Evolutionary conservation across 805 yeast genomes (phyloP), one percentile per base, ranked within the genome.

Genomic region (Pichia membranifaciens): DNA sequence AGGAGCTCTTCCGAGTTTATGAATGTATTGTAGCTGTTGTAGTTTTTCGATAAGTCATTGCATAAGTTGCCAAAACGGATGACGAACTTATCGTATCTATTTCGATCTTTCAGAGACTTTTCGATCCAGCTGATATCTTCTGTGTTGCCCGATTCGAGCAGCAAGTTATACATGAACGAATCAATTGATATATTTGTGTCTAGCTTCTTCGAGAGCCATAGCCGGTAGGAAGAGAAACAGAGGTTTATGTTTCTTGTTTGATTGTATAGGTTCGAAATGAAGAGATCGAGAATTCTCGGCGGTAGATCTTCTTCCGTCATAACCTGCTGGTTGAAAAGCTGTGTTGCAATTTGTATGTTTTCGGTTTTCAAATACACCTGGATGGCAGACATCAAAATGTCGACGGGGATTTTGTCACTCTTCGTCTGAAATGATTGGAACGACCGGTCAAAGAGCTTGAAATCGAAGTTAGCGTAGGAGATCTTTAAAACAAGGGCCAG

Each of bases 311-410:
- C 37, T 5, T 54, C 51, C 2, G 63, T 42, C 55, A 59, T 49
- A 2, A 61, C 62, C n/a, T 58, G 52, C 42, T 57, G 63, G 34
- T 57, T 59, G 44, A 62, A 64, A 9, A 63, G 40, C 50, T 59
- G 62, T 3, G 53, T 52, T 7, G 68, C 66, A 48, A 54, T 49
- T 25, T 51, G 50, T 13, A 61, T 51, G 41, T 59, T 58, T 32
- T 56, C 64, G 7, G 59, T 51, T 35, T 55, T 51, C 5, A 62
- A 33, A 49, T 59, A 60, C 12, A 58, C 56, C 34, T 53, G 52
- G 36, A 62, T 48, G 5, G 68, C 64, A 20, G 44, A 37, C 13
- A 39, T 45, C 22, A 62, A 46, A 20, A 54, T 38, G n/a, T 48
- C 49, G 21, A 29, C 23, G 4, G 59, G 58, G 5, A 45, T 38